Evolutionary conservation across 306 rosid genomes (phyloP).

Genomic region (Hippophae tibetana): DNA sequence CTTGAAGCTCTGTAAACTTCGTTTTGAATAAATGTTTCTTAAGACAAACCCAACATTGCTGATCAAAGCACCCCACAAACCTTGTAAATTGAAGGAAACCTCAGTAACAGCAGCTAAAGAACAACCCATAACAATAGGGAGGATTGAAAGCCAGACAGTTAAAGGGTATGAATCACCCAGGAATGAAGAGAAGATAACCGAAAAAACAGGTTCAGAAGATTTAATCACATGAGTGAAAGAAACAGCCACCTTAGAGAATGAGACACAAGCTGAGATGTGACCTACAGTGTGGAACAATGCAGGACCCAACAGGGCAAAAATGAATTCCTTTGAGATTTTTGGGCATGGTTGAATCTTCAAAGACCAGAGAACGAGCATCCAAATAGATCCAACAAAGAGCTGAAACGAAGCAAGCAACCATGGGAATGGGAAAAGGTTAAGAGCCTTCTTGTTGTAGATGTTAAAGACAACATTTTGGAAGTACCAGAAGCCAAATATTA

Average conservation of each 20-base stretch:
- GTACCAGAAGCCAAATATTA: conserved; percentile 79
- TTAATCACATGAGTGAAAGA: conserved; percentile 96
- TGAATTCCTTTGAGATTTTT: conserved; percentile 60
- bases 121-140: conserved; percentile 88
- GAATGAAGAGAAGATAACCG: conserved; percentile 62
- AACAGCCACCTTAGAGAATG: conserved; percentile 91
- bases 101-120: conserved; percentile 82
- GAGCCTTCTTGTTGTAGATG: conserved; percentile 75
- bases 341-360: conserved; percentile 76
- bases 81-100: conserved; percentile 75
- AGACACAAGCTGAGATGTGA: conserved; percentile 90
- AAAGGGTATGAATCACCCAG: conserved; percentile 74
- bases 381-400: conserved; percentile 80
- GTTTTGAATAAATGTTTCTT: conserved; percentile 79
- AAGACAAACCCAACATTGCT: conserved; percentile 89
- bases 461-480: conserved; percentile 87
- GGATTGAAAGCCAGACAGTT: conserved; percentile 80
- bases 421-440: conserved; percentile 74
- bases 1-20: conserved; percentile 64
- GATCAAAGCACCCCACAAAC: conserved; percentile 76
- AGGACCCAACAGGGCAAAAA: conserved; percentile 80
- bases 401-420: conserved; percentile 97
- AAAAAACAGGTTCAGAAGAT: conserved; percentile 85
- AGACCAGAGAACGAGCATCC: conserved; percentile 81
- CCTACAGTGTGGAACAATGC: conserved; percentile 95